These are phyloP conservation scores for Xylaria sp. DNA, from an alignment of 2,329 filamentous ascomycete genomes.

Conservation along the genomic window DNA sequence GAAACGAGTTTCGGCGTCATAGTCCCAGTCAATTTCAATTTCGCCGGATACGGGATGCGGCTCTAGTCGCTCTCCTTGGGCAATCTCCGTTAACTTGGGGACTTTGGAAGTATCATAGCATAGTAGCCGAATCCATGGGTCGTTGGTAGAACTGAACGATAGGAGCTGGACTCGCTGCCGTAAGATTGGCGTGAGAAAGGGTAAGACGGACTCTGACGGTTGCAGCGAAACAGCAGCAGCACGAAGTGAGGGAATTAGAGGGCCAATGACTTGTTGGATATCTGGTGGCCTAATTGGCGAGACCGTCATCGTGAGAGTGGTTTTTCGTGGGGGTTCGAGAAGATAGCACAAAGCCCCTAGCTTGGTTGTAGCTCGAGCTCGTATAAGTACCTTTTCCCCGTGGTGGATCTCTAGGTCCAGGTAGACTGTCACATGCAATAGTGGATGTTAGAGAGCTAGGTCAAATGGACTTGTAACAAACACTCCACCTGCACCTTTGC, in stretches of 20 bases:
- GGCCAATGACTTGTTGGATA: constrained; percentile 61
- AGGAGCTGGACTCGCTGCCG: constrained; percentile 75
- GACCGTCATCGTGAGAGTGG: constrained; percentile 44
- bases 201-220: constrained; percentile 67
- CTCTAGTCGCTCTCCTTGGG: constrained; percentile 72
- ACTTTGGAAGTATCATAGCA: constrained; percentile 72
- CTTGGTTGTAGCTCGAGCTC: constrained; percentile 6
- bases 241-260: constrained; percentile 69
- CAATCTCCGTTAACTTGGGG: constrained; percentile 69
- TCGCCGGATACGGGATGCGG: constrained; percentile 86
- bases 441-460: constrained; percentile 10
- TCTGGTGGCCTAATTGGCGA: constrained; percentile 57
- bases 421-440: constrained; percentile 34
- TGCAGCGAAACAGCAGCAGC: constrained; percentile 67
- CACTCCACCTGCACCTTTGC: constrained; percentile 18
- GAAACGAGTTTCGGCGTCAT: constrained; percentile 72
- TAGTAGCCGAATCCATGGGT: constrained; percentile 78
- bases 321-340: constrained; percentile 21
- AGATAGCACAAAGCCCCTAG: not conserved
- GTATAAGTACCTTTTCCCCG: not conserved
- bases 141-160: constrained; percentile 63
- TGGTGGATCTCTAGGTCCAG: constrained; percentile 27
- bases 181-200: constrained; percentile 72
- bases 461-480: not conserved
- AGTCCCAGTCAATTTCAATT: constrained; percentile 77